Evolutionary conservation across 1,139 yeast genomes (phyloP).

Genomic region (Taiozyma onychis): DNA sequence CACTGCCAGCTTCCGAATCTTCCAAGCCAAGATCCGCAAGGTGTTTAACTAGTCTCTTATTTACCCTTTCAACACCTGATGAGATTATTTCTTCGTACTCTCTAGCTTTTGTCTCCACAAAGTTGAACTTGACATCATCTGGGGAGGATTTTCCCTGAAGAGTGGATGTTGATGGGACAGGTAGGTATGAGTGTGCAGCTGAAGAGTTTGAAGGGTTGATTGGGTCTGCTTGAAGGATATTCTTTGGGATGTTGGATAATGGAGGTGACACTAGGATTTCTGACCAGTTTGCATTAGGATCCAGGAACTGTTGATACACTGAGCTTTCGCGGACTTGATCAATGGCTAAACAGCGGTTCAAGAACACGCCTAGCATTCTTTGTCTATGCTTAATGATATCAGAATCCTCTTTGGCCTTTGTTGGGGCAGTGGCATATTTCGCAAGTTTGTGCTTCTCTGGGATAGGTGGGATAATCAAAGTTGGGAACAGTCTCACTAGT

Average conservation of each 20-base stretch:
- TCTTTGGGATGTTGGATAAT: constrained; percentile 41
- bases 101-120: constrained; percentile 41
- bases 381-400: constrained; percentile 52
- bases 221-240: constrained; percentile 45
- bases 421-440: constrained; percentile 43
- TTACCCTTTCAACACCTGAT: constrained; percentile 54
- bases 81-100: constrained; percentile 49
- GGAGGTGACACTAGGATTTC: constrained; percentile 47
- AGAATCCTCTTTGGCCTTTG: constrained; percentile 42
- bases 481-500: constrained; percentile 63
- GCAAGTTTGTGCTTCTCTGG: constrained; percentile 72
- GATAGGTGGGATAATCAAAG: constrained; percentile 86
- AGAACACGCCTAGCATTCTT: constrained; percentile 66
- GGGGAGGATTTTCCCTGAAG: constrained; percentile 18
- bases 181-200: constrained; percentile 52
- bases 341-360: constrained; percentile 64
- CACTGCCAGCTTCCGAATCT: constrained; percentile 30
- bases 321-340: constrained; percentile 48
- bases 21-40: constrained; percentile 59
- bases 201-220: constrained; percentile 38
- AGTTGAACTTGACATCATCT: constrained; percentile 33
- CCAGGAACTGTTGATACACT: constrained; percentile 67
- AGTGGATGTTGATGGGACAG: constrained; percentile 47
- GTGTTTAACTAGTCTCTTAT: constrained; percentile 58
- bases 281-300: constrained; percentile 76